phyloP scores from a whole-genome alignment of 1,284 basidiomycete species.

The Ganoderma boninense region DNA sequence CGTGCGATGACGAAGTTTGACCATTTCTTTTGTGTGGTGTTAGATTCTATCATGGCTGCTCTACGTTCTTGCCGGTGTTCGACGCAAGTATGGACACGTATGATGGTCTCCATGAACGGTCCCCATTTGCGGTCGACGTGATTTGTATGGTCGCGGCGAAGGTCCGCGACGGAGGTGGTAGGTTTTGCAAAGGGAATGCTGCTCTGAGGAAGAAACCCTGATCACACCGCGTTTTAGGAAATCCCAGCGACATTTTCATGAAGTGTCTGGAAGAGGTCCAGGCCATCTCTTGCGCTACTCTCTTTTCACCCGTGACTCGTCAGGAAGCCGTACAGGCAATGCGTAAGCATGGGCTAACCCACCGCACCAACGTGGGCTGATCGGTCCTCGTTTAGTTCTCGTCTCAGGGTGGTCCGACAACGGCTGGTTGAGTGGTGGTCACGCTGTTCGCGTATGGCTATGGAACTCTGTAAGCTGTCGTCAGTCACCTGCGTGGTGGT shows the following conservation, averaged over 20 bases:
- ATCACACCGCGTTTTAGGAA: conserved; percentile 46
- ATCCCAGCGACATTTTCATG: conserved; percentile 69
- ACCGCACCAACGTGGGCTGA: conserved; percentile 23
- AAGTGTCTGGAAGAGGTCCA: conserved; percentile 85
- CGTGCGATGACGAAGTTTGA: conserved; percentile 10
- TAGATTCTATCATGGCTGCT: conserved; percentile 89
- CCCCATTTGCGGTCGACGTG: conserved; percentile 85
- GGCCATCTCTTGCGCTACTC: conserved; percentile 81
- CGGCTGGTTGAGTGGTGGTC: conserved; percentile 91
- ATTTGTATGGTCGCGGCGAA: conserved; percentile 92
- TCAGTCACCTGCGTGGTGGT: neutral
- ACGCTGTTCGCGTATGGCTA: conserved; percentile 93
- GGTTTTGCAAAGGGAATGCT: conserved; percentile 33
- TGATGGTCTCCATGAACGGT: conserved; percentile 80
- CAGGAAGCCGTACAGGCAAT: conserved; percentile 91
- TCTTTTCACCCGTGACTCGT: conserved; percentile 85
- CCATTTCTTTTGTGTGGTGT: neutral
- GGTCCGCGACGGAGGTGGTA: conserved; percentile 87
- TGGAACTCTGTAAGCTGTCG: conserved; percentile 81
- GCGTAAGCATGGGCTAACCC: conserved; percentile 58
- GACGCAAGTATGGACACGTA: conserved; percentile 82
- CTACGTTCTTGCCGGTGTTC: conserved; percentile 89
- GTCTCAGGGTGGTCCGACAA: conserved; percentile 92
- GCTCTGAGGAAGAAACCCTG: neutral
- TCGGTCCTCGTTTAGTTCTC: conserved; percentile 59